phyloP scores from a whole-genome alignment of 441 rosid genomes.

The Populus trichocarpa region DNA sequence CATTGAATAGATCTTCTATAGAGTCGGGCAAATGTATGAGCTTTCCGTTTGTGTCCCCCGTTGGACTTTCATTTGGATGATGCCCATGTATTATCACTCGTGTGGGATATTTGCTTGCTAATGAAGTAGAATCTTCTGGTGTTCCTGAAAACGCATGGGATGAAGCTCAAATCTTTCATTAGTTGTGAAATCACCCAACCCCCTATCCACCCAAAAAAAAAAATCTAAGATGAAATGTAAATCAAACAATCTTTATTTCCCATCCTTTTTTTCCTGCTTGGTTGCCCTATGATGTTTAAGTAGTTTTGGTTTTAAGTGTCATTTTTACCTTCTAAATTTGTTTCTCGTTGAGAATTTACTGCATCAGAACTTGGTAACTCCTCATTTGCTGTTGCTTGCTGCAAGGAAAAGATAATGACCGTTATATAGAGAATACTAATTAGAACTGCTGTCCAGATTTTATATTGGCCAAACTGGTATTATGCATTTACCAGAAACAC shows the following conservation, averaged over 20 bases:
- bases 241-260: background rate
- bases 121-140: slow-evolving; percentile 22
- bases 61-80: slow-evolving; percentile 42
- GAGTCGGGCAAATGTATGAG: slow-evolving; percentile 65
- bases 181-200: background rate
- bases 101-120: slow-evolving; percentile 28
- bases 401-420: slow-evolving; percentile 20
- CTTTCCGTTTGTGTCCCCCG: slow-evolving; percentile 42
- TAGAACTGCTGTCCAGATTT: background rate
- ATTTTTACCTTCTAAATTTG: slow-evolving; percentile 35
- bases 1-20: slow-evolving; percentile 54
- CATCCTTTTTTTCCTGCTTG: too few species aligned
- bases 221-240: too few species aligned
- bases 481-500: background rate
- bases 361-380: slow-evolving; percentile 27
- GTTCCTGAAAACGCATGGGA: slow-evolving; percentile 35
- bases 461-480: background rate
- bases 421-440: background rate
- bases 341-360: slow-evolving; percentile 17
- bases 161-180: background rate
- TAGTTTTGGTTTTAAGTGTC: background rate
- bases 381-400: slow-evolving; percentile 33
- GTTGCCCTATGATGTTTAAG: background rate
- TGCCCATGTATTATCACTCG: slow-evolving; percentile 76
- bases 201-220: background rate